Evolutionary conservation across 1,284 basidiomycete species (phyloP), one percentile per base, ranked within the genome.

Genomic region (Leccinum fuscescens): DNA sequence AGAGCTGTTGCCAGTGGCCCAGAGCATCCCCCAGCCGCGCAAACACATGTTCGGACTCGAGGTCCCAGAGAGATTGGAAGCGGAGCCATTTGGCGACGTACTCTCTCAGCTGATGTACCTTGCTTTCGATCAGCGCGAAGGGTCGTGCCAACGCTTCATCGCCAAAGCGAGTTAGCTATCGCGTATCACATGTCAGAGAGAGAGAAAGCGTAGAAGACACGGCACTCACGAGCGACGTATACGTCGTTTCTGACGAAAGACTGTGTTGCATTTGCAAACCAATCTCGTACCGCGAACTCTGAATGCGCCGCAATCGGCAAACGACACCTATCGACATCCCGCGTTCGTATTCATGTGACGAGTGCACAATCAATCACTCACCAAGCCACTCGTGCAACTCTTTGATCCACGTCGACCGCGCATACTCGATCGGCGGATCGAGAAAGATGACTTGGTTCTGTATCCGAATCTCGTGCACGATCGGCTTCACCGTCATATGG

Each of bases 371-470:
- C n/a, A 17, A 22, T 46, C 7, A 67, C 78, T 52, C 63, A 88
- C 91, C 92, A 12, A 97, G 79, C 87, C 93, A 94, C 63, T 91
- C 89, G 72, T 99, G 96, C 62, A 99, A 79, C 72, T 96, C 92
- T 56, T 84, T 85, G 65, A 97, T 87, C 96, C 96, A 99, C 15
- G 86, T 90, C 56, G 92, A 88, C 39, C 96, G 86, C 0, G 96
- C 94, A 66, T 93, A 86, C 76, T 99, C 96, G 77, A 98, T 93
- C 57, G 96, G 96, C 8, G 97, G 97, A 73, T 99, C 96, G 55
- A 98, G 82, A 80, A 97, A 98, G 76, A 99, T 98, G 68, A 98
- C 93, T 74, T 99, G 96, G 73, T 98, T 97, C 72, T 96, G 93
- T 81, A 99, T 98, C 71, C 96, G 85, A 62, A 99, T 92, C 73